Percentiles rank a stretch among this genome's conserved stretches.
phyloP scores from a whole-genome alignment of 2,329 filamentous ascomycete species.

The Fusarium subtropicale region DNA sequence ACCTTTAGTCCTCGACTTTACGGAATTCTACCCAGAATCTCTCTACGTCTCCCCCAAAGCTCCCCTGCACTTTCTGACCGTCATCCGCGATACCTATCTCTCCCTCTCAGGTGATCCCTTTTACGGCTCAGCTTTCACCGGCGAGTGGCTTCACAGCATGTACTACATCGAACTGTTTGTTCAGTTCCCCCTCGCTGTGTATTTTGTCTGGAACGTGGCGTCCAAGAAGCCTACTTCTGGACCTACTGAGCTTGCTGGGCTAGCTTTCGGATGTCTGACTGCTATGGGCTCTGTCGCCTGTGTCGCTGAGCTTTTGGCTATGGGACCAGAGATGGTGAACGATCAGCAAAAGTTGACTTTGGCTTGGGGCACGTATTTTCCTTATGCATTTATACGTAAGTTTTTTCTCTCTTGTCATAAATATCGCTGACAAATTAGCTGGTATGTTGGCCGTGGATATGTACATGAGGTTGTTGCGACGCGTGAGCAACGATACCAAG shows the following conservation, averaged over 20 bases:
- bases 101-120: slow-evolving; percentile 65
- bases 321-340: slow-evolving; percentile 60
- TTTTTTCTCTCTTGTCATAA: slow-evolving; percentile 11
- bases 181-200: slow-evolving; percentile 63
- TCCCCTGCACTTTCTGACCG: slow-evolving; percentile 61
- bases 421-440: slow-evolving; percentile 53
- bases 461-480: slow-evolving; percentile 62
- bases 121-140: slow-evolving; percentile 55
- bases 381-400: slow-evolving; percentile 66
- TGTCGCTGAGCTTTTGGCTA: slow-evolving; percentile 62
- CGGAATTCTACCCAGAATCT: slow-evolving; percentile 62
- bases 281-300: slow-evolving; percentile 64
- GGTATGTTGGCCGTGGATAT: slow-evolving; percentile 65
- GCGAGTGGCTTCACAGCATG: slow-evolving; percentile 64
- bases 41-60: slow-evolving; percentile 57
- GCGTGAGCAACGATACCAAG: slow-evolving; percentile 52
- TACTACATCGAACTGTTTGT: slow-evolving; percentile 62
- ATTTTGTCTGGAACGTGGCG: slow-evolving; percentile 58
- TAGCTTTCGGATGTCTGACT: slow-evolving; percentile 64
- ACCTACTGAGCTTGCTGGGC: slow-evolving; percentile 60
- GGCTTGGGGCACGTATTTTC: slow-evolving; percentile 62
- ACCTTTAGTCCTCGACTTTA: slow-evolving; percentile 64
- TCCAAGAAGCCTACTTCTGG: slow-evolving; percentile 52
- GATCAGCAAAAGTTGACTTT: slow-evolving; percentile 59
- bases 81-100: slow-evolving; percentile 61